Evolutionary conservation across 768 basidiomycete species (phyloP).

Genomic region (Podaxis sp.): DNA sequence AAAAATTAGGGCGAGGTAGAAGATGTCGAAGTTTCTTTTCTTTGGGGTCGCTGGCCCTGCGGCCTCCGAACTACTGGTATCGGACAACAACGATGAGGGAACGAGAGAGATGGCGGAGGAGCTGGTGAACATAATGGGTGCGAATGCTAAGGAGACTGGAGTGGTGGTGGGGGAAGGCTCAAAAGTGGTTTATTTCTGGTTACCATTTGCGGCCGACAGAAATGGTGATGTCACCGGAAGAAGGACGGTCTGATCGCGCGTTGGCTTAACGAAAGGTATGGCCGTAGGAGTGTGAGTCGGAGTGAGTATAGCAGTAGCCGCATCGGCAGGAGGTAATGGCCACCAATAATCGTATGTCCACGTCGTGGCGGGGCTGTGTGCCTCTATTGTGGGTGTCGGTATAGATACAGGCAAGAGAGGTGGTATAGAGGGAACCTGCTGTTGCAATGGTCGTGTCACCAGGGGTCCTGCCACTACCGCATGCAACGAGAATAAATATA

Average conservation of each 20-base stretch:
- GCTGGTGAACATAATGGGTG: background rate
- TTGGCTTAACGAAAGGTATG: background rate
- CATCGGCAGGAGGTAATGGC: background rate
- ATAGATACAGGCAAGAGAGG: background rate
- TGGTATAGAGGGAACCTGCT: constrained; percentile 6
- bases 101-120: background rate
- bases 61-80: background rate
- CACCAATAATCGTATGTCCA: constrained; percentile 3
- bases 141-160: background rate
- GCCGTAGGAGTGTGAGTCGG: background rate
- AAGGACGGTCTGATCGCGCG: background rate
- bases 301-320: too few relatives aligned
- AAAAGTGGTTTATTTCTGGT: background rate
- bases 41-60: background rate
- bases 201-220: background rate
- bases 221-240: background rate
- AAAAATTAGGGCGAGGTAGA: constrained; percentile 11
- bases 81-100: too few relatives aligned
- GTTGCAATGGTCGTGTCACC: background rate
- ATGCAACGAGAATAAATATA: background rate
- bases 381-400: background rate
- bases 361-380: background rate
- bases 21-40: constrained; percentile 5
- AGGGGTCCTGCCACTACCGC: background rate
- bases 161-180: too few relatives aligned